These are phyloP conservation scores for Leishmania tarentolae DNA, from an alignment of 208 protist species.

Conservation along the genomic window DNA sequence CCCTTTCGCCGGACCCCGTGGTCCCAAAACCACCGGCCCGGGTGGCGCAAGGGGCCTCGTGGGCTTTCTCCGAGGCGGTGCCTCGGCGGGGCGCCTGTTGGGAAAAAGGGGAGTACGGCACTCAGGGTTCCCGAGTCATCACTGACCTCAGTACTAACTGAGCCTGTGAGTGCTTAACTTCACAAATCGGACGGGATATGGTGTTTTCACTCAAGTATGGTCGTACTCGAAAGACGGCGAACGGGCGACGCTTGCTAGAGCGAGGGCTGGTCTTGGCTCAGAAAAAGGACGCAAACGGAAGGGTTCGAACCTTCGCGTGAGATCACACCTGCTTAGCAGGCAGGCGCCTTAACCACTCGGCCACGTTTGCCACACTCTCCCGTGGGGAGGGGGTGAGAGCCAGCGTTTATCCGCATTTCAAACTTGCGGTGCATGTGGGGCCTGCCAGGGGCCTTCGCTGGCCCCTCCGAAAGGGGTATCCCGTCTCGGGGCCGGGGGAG, in stretches of 20 bases:
- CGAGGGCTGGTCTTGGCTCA: background rate
- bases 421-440: no score
- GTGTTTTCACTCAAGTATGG: conserved; percentile 43
- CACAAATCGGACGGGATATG: conserved; percentile 46
- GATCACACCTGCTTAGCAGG: conserved; percentile 92
- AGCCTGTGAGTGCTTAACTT: conserved; percentile 44
- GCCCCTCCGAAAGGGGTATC: no score
- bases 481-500: no score
- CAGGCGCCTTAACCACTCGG: conserved; percentile 91
- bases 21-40: no score
- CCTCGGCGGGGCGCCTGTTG: no score
- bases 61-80: no score
- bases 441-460: no score
- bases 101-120: conserved; percentile 10
- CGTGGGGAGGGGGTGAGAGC: background rate
- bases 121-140: conserved; percentile 32
- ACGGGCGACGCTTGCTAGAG: background rate
- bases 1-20: no score
- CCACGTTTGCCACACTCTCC: conserved; percentile 59
- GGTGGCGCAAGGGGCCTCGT: no score
- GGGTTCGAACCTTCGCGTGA: conserved; percentile 92
- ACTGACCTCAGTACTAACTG: conserved; percentile 35
- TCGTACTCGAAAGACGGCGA: conserved; percentile 33
- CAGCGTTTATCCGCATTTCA: background rate
- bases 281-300: conserved; percentile 85